A percentile compares a stretch with the other conserved stretches of the same genome.
phyloP scores from a whole-genome alignment of 2,329 filamentous ascomycete species.

The Coniochaeta sp. region DNA sequence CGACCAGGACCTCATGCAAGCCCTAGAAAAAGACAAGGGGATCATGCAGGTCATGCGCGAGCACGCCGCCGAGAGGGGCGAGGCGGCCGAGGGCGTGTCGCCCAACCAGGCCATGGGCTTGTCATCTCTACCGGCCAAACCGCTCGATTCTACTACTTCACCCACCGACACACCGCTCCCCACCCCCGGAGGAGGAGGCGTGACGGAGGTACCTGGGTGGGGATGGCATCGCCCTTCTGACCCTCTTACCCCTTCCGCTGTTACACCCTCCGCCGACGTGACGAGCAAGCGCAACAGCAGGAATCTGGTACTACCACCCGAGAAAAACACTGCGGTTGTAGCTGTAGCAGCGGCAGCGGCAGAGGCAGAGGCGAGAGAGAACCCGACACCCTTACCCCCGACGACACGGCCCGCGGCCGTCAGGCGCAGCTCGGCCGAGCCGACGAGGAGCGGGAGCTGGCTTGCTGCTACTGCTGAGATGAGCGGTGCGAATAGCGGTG shows the following conservation, averaged over 20 bases:
- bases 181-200: background rate
- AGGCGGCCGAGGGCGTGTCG: slow-evolving; percentile 5
- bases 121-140: background rate
- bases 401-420: slow-evolving; percentile 2
- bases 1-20: slow-evolving; percentile 80
- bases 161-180: background rate
- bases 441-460: background rate
- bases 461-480: background rate
- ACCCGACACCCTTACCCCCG: slow-evolving; percentile 12
- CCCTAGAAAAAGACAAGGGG: slow-evolving; percentile 62
- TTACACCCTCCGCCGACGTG: too few species aligned
- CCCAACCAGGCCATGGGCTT: background rate
- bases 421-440: slow-evolving; percentile 6
- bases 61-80: slow-evolving; percentile 24
- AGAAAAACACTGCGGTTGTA: too few species aligned
- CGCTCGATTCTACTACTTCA: background rate
- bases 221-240: too few species aligned
- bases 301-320: too few species aligned
- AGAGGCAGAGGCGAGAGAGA: slow-evolving; percentile 24
- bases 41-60: slow-evolving; percentile 48
- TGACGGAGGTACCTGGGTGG: background rate
- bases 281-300: too few species aligned
- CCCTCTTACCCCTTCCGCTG: too few species aligned
- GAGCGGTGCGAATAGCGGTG: background rate
- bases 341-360: slow-evolving; percentile 17